A percentile compares a stretch with the other conserved stretches of the same genome.
phyloP scores from a whole-genome alignment of 2,329 filamentous ascomycete species.

The Phaeosphaeria sp. region DNA sequence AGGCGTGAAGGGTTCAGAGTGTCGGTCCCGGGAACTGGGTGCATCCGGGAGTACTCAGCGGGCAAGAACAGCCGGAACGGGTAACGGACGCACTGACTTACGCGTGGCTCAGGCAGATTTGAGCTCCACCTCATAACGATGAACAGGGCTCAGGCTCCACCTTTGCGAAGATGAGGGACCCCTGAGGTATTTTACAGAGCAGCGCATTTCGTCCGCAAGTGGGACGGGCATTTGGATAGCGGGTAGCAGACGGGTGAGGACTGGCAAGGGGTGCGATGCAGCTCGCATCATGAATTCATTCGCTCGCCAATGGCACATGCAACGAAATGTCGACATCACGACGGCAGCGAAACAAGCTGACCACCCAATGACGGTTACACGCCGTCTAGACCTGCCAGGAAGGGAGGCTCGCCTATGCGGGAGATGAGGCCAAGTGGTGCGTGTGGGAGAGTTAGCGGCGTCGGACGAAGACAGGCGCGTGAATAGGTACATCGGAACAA shows the following conservation, averaged over 20 bases:
- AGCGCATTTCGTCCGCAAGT: neutral
- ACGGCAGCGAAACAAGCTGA: neutral
- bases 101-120: neutral
- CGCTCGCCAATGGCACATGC: neutral
- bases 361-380: neutral
- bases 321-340: neutral
- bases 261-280: neutral
- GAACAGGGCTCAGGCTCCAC: neutral
- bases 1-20: neutral
- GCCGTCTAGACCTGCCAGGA: neutral
- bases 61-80: neutral
- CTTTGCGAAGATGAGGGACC: neutral
- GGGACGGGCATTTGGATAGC: neutral
- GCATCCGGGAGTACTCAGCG: neutral
- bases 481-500: neutral
- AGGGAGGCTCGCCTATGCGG: neutral
- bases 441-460: neutral
- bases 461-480: neutral
- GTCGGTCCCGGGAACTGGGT: neutral
- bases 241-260: neutral
- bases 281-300: neutral
- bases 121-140: neutral
- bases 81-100: neutral
- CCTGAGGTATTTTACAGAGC: neutral
- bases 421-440: neutral